phyloP scores from a whole-genome alignment of 2,329 filamentous ascomycete species.

The Drechmeria coniospora region DNA sequence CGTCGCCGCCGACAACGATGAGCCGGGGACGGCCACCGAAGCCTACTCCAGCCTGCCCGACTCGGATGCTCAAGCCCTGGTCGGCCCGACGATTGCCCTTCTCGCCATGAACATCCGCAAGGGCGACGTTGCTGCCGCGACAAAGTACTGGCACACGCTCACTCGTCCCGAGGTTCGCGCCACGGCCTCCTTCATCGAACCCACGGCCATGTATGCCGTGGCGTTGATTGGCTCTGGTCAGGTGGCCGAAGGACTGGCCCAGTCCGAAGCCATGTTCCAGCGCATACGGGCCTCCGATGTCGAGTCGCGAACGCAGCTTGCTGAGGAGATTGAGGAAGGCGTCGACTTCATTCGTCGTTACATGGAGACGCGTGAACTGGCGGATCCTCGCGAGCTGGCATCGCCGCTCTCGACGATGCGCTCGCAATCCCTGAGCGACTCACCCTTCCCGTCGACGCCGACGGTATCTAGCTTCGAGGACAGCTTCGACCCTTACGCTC shows the following conservation, averaged over 20 bases:
- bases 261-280: slow-evolving; percentile 76
- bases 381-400: slow-evolving; percentile 37
- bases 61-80: slow-evolving; percentile 30
- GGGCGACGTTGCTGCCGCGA: slow-evolving; percentile 62
- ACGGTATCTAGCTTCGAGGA: slow-evolving; percentile 56
- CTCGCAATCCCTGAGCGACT: slow-evolving; percentile 27
- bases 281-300: slow-evolving; percentile 53
- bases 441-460: slow-evolving; percentile 37
- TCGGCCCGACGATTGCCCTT: slow-evolving; percentile 58
- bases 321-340: slow-evolving; percentile 77
- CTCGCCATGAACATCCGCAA: slow-evolving; percentile 74
- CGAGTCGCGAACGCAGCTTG: slow-evolving; percentile 36
- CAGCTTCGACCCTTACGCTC: slow-evolving; percentile 77
- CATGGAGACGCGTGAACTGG: slow-evolving; percentile 40
- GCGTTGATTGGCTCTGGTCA: slow-evolving; percentile 77
- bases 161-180: slow-evolving; percentile 44
- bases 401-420: slow-evolving; percentile 28
- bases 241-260: slow-evolving; percentile 62
- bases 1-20: slow-evolving; percentile 64
- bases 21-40: slow-evolving; percentile 49
- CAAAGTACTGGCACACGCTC: slow-evolving; percentile 67
- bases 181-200: slow-evolving; percentile 59
- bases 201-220: slow-evolving; percentile 78
- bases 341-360: slow-evolving; percentile 51
- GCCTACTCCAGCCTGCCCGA: slow-evolving; percentile 50